Evolutionary conservation across 202 grass and related monocot species (phyloP).

Genomic region (Brachypodium distachyon): DNA sequence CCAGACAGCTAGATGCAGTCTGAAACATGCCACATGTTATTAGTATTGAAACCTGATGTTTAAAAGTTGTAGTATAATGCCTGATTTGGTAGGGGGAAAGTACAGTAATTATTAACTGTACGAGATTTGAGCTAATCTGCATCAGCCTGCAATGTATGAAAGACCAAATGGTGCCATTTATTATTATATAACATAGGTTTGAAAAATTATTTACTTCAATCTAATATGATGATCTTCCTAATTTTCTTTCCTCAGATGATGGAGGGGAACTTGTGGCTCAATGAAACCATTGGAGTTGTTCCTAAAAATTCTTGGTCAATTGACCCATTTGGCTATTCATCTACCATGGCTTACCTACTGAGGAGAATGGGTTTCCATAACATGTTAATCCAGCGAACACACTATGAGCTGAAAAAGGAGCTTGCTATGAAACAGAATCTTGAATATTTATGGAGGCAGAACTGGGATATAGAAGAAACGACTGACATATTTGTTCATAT

Average conservation of each 20-base stretch:
- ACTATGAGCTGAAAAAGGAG: slow-evolving; percentile 98
- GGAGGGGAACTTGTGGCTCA: slow-evolving; percentile 94
- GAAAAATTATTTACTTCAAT: neutral
- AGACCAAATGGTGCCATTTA: neutral
- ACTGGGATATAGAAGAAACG: slow-evolving; percentile 89
- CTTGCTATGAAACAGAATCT: slow-evolving; percentile 73
- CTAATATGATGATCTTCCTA: slow-evolving; percentile 3
- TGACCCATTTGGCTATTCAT: slow-evolving; percentile 94
- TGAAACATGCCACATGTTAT: neutral
- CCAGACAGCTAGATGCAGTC: neutral
- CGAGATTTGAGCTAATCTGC: neutral
- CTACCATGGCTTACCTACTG: slow-evolving; percentile 92
- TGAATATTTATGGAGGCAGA: slow-evolving; percentile 96
- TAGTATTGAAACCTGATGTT: neutral
- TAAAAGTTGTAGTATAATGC: neutral
- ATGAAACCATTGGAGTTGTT: slow-evolving; percentile 85
- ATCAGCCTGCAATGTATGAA: neutral
- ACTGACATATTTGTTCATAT: slow-evolving; percentile 99
- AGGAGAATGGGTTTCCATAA: slow-evolving; percentile 94
- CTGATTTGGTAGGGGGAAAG: too few species aligned
- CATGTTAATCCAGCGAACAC: slow-evolving; percentile 94
- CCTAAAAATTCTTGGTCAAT: slow-evolving; percentile 99
- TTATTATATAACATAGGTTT: neutral
- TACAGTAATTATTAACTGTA: too few species aligned
- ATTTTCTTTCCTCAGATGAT: slow-evolving; percentile 65